These are phyloP conservation scores for Zizania palustris DNA, from an alignment of 202 grass and related monocot genomes.

Conservation along the genomic window DNA sequence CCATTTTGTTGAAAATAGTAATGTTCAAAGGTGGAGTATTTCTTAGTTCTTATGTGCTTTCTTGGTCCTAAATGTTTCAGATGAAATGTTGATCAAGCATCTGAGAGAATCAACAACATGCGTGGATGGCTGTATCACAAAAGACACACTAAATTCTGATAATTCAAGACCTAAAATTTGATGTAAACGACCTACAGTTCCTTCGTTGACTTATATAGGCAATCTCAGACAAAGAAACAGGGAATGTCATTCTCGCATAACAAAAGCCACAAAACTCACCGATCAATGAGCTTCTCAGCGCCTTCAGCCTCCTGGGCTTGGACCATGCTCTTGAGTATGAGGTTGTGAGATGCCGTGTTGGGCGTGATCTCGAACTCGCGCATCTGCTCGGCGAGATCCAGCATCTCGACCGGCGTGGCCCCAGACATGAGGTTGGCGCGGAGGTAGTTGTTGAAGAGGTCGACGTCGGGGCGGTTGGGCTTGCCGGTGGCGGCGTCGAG, in stretches of 20 bases:
- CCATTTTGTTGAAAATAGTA: neutral
- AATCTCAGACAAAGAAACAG: neutral
- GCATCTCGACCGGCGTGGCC: slow-evolving; percentile 54
- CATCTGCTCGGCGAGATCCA: slow-evolving; percentile 85
- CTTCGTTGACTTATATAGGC: neutral
- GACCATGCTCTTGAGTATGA: slow-evolving; percentile 94
- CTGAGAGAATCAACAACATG: neutral
- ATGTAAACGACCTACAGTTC: neutral
- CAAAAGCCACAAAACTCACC: slow-evolving; percentile 39
- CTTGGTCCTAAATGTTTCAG: neutral
- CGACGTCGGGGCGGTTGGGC: slow-evolving; percentile 84
- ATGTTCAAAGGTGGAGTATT: slow-evolving; percentile 13
- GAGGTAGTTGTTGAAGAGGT: slow-evolving; percentile 93
- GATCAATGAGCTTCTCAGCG: slow-evolving; percentile 59
- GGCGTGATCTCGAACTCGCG: slow-evolving; percentile 71
- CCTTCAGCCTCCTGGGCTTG: slow-evolving; percentile 45
- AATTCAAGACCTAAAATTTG: neutral
- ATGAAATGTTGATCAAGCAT: slow-evolving; percentile 1
- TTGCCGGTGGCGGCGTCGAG: slow-evolving; percentile 69
- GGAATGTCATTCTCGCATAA: neutral
- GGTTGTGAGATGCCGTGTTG: slow-evolving; percentile 82
- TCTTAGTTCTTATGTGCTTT: neutral
- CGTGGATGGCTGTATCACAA: neutral
- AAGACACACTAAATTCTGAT: neutral
- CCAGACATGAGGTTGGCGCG: slow-evolving; percentile 70